Percentiles rank a stretch among this genome's conserved stretches.
These are phyloP conservation scores for Pleurotus sapidus DNA, from an alignment of 768 basidiomycete species.

Conservation along the genomic window DNA sequence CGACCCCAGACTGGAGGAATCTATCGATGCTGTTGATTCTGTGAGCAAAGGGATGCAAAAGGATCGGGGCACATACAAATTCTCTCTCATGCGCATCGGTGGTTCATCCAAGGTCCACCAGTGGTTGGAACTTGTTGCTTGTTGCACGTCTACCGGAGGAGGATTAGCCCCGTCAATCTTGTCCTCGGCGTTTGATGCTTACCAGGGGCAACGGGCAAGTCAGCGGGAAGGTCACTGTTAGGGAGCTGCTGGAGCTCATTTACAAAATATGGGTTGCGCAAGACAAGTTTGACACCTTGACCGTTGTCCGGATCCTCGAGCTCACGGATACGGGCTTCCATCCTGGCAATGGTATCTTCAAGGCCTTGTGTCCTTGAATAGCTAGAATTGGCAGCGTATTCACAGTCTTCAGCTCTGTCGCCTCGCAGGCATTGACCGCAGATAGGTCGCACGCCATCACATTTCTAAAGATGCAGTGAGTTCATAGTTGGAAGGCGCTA, in stretches of 20 bases:
- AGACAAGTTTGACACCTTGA: constrained; percentile 21
- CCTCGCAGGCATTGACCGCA: constrained; percentile 50
- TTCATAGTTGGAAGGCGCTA: neutral
- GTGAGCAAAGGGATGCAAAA: neutral
- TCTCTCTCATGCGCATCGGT: constrained; percentile 23
- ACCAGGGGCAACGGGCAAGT: too few species aligned
- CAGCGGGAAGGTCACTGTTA: neutral
- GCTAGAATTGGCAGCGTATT: constrained; percentile 48
- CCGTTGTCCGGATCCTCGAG: constrained; percentile 35
- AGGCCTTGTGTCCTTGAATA: constrained; percentile 46
- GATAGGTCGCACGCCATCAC: constrained; percentile 50
- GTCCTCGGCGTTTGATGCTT: too few species aligned
- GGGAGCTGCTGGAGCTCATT: neutral
- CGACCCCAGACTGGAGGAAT: constrained; percentile 46
- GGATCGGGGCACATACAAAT: constrained; percentile 22
- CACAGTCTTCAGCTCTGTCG: constrained; percentile 53
- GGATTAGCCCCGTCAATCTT: too few species aligned
- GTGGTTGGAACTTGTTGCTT: neutral
- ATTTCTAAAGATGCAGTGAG: constrained; percentile 34
- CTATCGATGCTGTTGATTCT: constrained; percentile 24
- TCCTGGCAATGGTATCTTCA: constrained; percentile 46
- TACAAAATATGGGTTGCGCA: constrained; percentile 33
- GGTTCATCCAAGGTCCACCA: constrained; percentile 22
- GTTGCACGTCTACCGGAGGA: too few species aligned
- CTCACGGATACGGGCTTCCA: constrained; percentile 46